Base-by-base conservation (phyloP, 306 rosid genomes). In the Canavalia gladiata region DNA sequence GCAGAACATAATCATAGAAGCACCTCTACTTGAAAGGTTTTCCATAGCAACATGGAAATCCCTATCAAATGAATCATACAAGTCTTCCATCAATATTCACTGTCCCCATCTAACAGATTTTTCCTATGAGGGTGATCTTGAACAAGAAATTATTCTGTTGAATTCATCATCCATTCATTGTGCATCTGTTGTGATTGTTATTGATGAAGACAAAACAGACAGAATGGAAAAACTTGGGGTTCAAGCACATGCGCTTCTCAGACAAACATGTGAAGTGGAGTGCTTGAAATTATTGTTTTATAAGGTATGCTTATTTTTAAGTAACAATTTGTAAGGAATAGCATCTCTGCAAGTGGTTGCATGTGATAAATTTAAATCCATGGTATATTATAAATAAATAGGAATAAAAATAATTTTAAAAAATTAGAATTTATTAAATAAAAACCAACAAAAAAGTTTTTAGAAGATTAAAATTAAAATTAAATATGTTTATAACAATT, bases 91-190 rank as follows among this genome's bases (percentile, higher is more conserved):
- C 49, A 77, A 76, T 54, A 13, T 87, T 68, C 51, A 7, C 51
- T 68, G 81, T 52, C 72, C 62, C 2, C 0, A n/a, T 41, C 56
- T 81, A 10, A 81, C 52, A 1, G 80, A 84, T 57, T 87, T 87
- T 72, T 79, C 74, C 70, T 86, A 86, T 64, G 77, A 80, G 81
- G 87, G 89, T 11, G 85, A 86, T 83, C 83, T 86, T 9, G 81
- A 47, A 4, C 80, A 75, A 3, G 74, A 75, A 0, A 50, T 86
- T 9, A 0, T 71, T 65, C 76, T 86, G 0, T 49, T 37, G 29
- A 42, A 86, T 54, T 52, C 77, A 2, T 43, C 74, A 1, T 83
- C 58, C 1, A 49, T 86, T 64, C 60, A n/a, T 18, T 57, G 51
- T 45, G 85, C 89, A 33, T 83, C 89, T 18, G 8, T 87, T 9